phyloP scores from a whole-genome alignment of 352 stramenopile species.

The Pythium diclinum region DNA sequence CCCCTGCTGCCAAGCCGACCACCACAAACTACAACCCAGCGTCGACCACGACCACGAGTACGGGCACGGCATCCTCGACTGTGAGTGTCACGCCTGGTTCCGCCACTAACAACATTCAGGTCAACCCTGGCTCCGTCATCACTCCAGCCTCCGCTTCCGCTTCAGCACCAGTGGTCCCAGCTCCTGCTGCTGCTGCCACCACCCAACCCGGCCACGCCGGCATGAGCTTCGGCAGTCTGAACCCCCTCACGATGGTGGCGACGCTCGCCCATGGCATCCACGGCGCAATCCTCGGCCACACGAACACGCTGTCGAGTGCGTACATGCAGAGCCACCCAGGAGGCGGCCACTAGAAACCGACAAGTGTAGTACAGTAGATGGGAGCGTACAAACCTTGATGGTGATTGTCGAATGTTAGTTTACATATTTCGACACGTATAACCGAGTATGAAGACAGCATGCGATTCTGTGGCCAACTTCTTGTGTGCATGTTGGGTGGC shows the following conservation, averaged over 20 bases:
- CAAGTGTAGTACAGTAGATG: background rate
- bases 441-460: background rate
- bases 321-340: conserved; percentile 20
- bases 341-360: background rate
- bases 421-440: background rate
- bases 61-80: background rate
- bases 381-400: background rate
- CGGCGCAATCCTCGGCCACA: conserved; percentile 17
- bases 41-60: background rate
- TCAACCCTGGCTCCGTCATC: background rate
- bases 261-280: conserved; percentile 14
- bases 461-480: too few relatives aligned
- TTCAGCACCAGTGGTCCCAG: background rate
- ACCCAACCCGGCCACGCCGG: background rate
- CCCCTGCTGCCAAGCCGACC: background rate
- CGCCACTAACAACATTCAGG: background rate
- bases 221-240: conserved; percentile 7
- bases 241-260: conserved; percentile 7
- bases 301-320: conserved; percentile 17
- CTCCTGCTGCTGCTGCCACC: background rate
- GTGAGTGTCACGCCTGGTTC: conserved; percentile 14
- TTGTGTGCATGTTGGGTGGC: too few relatives aligned
- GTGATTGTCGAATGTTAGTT: background rate
- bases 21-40: too few relatives aligned
- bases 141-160: background rate